A percentile compares a stretch with the other conserved stretches of the same genome.
phyloP scores from a whole-genome alignment of 306 rosid genomes.

The Betula pendula region DNA sequence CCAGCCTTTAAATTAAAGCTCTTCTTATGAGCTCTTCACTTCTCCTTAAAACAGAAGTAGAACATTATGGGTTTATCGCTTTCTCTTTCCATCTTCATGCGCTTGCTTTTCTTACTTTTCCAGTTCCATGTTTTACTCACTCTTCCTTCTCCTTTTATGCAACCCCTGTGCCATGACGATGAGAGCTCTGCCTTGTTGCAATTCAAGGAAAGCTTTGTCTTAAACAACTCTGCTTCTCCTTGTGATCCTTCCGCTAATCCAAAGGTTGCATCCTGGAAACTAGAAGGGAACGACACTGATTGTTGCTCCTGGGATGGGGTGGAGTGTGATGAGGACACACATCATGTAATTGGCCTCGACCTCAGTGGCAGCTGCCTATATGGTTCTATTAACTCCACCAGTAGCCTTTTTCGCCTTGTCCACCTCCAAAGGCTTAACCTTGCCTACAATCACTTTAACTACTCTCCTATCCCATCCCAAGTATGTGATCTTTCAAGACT shows the following conservation, averaged over 20 bases:
- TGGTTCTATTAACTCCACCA: background rate
- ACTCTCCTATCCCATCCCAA: background rate
- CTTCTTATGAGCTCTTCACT: no score
- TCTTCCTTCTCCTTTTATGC: background rate
- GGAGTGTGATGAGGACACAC: background rate
- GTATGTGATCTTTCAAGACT: background rate
- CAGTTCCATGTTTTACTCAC: background rate
- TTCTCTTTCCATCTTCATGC: background rate
- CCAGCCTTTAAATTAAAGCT: no score
- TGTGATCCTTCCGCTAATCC: background rate
- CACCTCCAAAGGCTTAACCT: background rate
- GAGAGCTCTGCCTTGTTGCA: background rate
- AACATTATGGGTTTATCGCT: background rate
- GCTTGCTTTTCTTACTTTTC: background rate
- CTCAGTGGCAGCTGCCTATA: background rate
- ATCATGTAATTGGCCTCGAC: background rate
- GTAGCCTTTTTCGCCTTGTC: background rate
- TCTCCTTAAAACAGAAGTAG: background rate
- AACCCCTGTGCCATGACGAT: background rate
- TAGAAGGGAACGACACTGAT: background rate
- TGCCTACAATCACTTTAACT: background rate
- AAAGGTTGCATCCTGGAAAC: background rate
- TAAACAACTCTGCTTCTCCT: background rate
- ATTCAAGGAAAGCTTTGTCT: slow-evolving; percentile 1
- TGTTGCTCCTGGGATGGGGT: slow-evolving; percentile 1